Evolutionary conservation across 1,139 yeast genomes (phyloP).

Genomic region (Waltiozyma sp.): DNA sequence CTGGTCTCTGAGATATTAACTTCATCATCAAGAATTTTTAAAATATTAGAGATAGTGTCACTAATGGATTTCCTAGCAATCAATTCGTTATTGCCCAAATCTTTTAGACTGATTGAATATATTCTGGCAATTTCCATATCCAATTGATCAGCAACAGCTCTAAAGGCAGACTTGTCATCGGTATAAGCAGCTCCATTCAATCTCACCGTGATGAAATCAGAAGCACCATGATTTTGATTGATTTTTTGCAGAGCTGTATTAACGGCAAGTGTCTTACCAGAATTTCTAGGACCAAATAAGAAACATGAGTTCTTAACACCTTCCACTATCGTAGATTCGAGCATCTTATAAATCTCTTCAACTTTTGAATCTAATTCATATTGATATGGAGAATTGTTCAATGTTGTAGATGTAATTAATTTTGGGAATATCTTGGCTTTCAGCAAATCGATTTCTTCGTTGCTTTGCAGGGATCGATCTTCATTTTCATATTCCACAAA

Average conservation of each 20-base stretch:
- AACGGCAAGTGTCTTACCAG: constrained; percentile 64
- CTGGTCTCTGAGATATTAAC: constrained; percentile 8
- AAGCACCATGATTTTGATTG: constrained; percentile 21
- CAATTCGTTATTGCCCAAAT: constrained; percentile 13
- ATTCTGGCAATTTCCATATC: constrained; percentile 20
- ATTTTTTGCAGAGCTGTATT: constrained; percentile 46
- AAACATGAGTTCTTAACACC: constrained; percentile 77
- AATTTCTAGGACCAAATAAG: constrained; percentile 68
- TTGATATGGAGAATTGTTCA: constrained; percentile 9
- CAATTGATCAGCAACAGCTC: constrained; percentile 79
- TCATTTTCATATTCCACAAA: background rate
- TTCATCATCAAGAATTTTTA: constrained; percentile 30
- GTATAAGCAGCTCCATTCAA: constrained; percentile 64
- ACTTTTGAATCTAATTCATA: constrained; percentile 26
- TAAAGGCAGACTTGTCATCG: constrained; percentile 69
- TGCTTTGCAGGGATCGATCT: background rate
- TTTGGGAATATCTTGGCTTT: constrained; percentile 15
- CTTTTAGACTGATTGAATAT: constrained; percentile 10
- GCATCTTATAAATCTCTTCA: constrained; percentile 39
- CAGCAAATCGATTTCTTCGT: constrained; percentile 1
- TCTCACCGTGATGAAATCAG: constrained; percentile 48
- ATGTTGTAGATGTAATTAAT: constrained; percentile 7
- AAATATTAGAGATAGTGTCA: constrained; percentile 41
- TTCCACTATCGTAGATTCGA: constrained; percentile 56
- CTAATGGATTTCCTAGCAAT: constrained; percentile 39